Base-by-base conservation (phyloP, 495 filamentous ascomycete genomes). In the Neurospora cerealis region DNA sequence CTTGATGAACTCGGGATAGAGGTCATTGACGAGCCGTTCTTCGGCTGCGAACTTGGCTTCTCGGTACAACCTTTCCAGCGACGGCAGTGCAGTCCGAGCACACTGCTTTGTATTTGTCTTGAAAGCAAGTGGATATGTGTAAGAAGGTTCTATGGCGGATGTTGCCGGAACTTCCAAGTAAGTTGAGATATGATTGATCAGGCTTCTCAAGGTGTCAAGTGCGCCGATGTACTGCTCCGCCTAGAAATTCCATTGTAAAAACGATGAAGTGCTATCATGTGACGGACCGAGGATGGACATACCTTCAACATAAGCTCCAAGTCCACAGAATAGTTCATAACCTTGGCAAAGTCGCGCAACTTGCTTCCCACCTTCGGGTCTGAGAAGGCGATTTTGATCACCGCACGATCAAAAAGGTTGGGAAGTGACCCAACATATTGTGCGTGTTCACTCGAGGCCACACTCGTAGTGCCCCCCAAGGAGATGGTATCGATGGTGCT, bases 1-100 rank as follows among this genome's bases (percentile, higher is more conserved):
- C 41, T 80, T 82, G 54, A 88, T 82, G 69, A 86, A 88, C 28
- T 84, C 82, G 10, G 86, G 86, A 74, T 87, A 88, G 32, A 88
- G 79, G 5, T 80, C 79, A 15, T 77, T 78, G 24, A 82, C 78
- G 34, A 88, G 72, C 4, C 85, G 81, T 24, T 80, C 77, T 74
- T 88, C 84, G 41, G 86, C 80, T 8, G 82, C 74, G 1, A 74
- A 62, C 72, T 83, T 83, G 13, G 87, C 83, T 10, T 86, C 83
- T 28, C 74, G 71, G 73, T 87, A 88, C 28, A 88, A 77, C 24
- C 72, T 74, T 69, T 86, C 85, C 71, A 88, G 77, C 4, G 75
- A 76, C 0, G 86, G 87, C 11, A 87, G 70, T 0, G 81, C 80
- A 1, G 78, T 73, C 36, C 74, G 77, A 13, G 83, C 80, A 66